Evolutionary conservation across 2,329 filamentous ascomycete species (phyloP).

Genomic region (Fusarium pseudocircinatum): DNA sequence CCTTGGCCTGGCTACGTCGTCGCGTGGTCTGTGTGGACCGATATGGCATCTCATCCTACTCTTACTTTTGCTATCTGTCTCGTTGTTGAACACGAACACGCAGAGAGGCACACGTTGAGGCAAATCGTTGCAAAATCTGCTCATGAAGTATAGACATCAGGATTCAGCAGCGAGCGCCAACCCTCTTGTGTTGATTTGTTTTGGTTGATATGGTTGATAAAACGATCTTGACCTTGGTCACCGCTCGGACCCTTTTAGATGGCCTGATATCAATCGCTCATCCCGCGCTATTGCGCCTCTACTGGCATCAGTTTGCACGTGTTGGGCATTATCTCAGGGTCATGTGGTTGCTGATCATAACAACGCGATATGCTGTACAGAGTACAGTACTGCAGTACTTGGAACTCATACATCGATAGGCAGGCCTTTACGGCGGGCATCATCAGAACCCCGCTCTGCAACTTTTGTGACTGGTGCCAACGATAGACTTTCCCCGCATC

Average conservation of each 20-base stretch:
- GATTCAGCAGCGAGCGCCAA: not conserved
- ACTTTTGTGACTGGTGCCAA: constrained; percentile 26
- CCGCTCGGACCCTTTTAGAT: constrained; percentile 17
- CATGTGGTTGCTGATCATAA: constrained; percentile 38
- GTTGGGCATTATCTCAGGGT: constrained; percentile 28
- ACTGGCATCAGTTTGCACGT: constrained; percentile 10
- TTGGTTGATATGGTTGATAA: not conserved
- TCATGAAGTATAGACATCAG: not conserved
- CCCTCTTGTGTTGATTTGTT: not conserved
- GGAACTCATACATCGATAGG: constrained; percentile 6
- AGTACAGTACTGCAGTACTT: not conserved
- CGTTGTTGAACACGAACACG: not conserved
- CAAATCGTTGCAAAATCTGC: not conserved
- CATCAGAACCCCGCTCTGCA: constrained; percentile 18
- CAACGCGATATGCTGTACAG: not conserved
- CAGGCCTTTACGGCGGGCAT: not conserved
- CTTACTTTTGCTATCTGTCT: not conserved
- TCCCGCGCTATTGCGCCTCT: constrained; percentile 12
- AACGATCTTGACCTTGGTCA: not conserved
- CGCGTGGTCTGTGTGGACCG: constrained; percentile 6
- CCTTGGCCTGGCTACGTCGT: not conserved
- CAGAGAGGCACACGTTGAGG: not conserved
- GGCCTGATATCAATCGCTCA: constrained; percentile 10
- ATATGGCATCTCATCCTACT: not conserved
- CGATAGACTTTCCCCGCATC: constrained; percentile 27